Evolutionary conservation across 768 basidiomycete genomes (phyloP).

Genomic region (Termitomyces sp.): DNA sequence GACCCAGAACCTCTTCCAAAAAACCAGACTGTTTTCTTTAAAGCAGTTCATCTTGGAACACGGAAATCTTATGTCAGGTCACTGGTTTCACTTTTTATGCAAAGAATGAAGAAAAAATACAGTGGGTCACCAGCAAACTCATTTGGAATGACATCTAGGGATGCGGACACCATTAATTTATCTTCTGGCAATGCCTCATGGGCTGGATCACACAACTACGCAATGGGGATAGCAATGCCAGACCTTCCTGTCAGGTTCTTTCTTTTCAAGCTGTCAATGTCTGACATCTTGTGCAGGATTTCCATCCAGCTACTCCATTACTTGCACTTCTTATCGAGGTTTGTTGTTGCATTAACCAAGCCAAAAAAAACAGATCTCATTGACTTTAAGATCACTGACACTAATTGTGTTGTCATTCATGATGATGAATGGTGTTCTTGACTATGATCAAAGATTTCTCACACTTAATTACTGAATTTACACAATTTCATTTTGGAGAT

Average conservation of each 20-base stretch:
- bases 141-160: neutral
- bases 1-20: neutral
- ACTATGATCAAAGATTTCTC: neutral
- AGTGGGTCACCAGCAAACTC: too few relatives aligned
- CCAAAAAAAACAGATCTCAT: neutral
- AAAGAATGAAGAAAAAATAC: too few relatives aligned
- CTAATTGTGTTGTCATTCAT: neutral
- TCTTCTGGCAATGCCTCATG: neutral
- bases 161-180: neutral
- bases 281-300: too few relatives aligned
- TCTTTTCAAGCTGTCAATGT: too few relatives aligned
- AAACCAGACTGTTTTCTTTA: conserved; percentile 15
- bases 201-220: too few relatives aligned
- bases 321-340: conserved; percentile 14
- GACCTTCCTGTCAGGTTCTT: neutral
- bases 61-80: conserved; percentile 5
- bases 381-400: neutral
- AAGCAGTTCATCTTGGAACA: conserved; percentile 9
- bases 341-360: neutral
- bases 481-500: neutral
- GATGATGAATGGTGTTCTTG: conserved; percentile 7
- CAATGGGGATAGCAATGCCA: too few relatives aligned
- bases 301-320: conserved; percentile 8
- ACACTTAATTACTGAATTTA: neutral
- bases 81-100: neutral